Conservation (phyloP, 352 stramenopile genomes). For the Globisporangium takayamanum region DNA sequence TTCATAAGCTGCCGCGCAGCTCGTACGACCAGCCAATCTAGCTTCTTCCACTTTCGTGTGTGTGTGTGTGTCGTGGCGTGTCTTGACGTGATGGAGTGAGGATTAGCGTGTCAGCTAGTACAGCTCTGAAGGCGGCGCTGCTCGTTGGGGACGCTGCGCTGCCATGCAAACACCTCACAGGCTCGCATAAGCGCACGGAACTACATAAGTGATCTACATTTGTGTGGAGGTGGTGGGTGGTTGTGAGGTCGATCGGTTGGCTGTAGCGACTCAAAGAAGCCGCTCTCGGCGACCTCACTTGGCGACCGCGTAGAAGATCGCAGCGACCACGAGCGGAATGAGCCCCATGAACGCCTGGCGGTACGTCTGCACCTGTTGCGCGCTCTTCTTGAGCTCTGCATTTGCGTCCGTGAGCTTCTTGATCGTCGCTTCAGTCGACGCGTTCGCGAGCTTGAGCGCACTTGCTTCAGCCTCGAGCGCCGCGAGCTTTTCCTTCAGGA, state of each 20-base stretch:
- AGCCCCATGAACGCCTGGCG: conserved; percentile 45
- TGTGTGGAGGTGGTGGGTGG: too few species aligned
- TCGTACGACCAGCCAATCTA: conserved; percentile 1
- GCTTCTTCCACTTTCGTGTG: conserved; percentile 5
- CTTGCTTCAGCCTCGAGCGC: conserved; percentile 17
- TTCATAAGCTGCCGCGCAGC: not conserved
- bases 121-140: too few species aligned
- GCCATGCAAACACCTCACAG: too few species aligned
- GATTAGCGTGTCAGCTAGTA: not conserved
- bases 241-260: too few species aligned
- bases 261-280: too few species aligned
- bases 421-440: conserved; percentile 23
- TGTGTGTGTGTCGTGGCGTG: not conserved
- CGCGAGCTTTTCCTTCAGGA: conserved; percentile 35
- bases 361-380: conserved; percentile 54
- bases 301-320: conserved; percentile 43
- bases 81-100: not conserved
- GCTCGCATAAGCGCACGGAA: too few species aligned
- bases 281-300: conserved; percentile 22
- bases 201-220: not conserved
- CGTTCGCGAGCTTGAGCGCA: conserved; percentile 15
- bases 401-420: conserved; percentile 35
- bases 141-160: too few species aligned
- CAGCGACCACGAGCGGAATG: conserved; percentile 44
- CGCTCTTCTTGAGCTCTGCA: conserved; percentile 28